Conservation (phyloP, 306 rosid species). For the Ormosia emarginata region DNA sequence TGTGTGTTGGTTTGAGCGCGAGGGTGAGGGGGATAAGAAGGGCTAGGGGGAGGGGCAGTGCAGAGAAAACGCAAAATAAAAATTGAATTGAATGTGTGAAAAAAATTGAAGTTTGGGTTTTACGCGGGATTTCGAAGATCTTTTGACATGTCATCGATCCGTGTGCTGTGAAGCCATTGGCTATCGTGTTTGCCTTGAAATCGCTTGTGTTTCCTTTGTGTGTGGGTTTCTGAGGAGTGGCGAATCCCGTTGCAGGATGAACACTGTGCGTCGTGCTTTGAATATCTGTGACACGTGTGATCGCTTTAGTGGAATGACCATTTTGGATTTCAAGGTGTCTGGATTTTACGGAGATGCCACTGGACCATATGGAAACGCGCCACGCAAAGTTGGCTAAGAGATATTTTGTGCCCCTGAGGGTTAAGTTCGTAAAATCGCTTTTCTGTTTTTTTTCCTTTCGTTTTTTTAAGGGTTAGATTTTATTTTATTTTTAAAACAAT, state of each 20-base stretch:
- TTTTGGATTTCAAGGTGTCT: background rate
- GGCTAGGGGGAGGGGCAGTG: slow-evolving; percentile 28
- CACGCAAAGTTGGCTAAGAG: slow-evolving; percentile 1
- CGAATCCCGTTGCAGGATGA: background rate
- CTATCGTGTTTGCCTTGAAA: background rate
- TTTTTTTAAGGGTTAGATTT: too few relatives aligned
- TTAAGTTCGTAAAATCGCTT: background rate
- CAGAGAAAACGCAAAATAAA: slow-evolving; percentile 32
- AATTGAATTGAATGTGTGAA: background rate
- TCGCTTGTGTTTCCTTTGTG: slow-evolving; percentile 63
- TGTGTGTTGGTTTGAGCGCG: slow-evolving; percentile 19
- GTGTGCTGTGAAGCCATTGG: slow-evolving; percentile 4
- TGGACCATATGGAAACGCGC: slow-evolving; percentile 12
- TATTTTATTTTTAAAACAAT: too few relatives aligned
- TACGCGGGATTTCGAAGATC: slow-evolving; percentile 80
- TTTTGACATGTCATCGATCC: slow-evolving; percentile 65
- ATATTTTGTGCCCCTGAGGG: slow-evolving; percentile 24
- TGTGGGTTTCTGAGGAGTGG: slow-evolving; percentile 37
- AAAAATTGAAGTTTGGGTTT: slow-evolving; percentile 68
- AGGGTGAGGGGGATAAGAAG: slow-evolving; percentile 44
- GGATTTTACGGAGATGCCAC: background rate
- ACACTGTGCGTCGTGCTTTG: background rate
- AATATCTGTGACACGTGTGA: slow-evolving; percentile 3
- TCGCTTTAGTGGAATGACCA: background rate
- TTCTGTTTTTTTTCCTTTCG: too few relatives aligned